Base-by-base conservation (phyloP, 2,329 filamentous ascomycete species). In the Aspergillus sp. region DNA sequence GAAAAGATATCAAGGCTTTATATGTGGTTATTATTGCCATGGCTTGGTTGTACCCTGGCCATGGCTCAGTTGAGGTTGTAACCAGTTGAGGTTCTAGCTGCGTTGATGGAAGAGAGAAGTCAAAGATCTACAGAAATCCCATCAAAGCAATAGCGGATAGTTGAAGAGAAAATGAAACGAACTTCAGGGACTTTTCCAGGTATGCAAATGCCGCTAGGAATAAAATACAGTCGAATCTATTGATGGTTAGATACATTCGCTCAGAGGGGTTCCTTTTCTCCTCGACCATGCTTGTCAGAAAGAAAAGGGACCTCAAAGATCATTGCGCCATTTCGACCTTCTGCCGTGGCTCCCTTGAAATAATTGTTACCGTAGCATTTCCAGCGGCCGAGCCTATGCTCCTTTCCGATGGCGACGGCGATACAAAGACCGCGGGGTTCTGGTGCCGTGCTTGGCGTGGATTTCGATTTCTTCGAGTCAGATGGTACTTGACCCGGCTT, bases 371-470 rank as follows among this genome's bases (percentile, higher is more conserved):
- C 65, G 57, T 76, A 78, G 47, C 74, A 71, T 77, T 89, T 89
- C 93, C 93, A 98, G 65, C 91, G 84, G 4, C 93, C 95, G 47
- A 97, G 81, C 49, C 92, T 86, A 76, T 93, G 91, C 77, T 97
- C 92, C 72, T 91, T 94, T 41, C 91, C 93, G 1, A 96, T 85
- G 17, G 90, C 95, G n/a, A 89, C 91, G 13, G 96, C 89, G 30
- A 98, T 85, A 69, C 91, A 94, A 2, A 97, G 78, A 0, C 93
- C 93, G 22, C 72, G 73, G 52, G 71, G 68, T 51, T 77, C 73
- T 15, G 74, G 58, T 59, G 67, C 62, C 15, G 62, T 30, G 15
- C 62, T 48, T 3, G 61, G 41, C 17, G 58, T 59, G 3, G 66
- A 57, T 38, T 67, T 67, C 5, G 58, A 61, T 28, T 68, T 69